Conservation (phyloP, 805 yeast species). For the Ogataea thermomethanolica region DNA sequence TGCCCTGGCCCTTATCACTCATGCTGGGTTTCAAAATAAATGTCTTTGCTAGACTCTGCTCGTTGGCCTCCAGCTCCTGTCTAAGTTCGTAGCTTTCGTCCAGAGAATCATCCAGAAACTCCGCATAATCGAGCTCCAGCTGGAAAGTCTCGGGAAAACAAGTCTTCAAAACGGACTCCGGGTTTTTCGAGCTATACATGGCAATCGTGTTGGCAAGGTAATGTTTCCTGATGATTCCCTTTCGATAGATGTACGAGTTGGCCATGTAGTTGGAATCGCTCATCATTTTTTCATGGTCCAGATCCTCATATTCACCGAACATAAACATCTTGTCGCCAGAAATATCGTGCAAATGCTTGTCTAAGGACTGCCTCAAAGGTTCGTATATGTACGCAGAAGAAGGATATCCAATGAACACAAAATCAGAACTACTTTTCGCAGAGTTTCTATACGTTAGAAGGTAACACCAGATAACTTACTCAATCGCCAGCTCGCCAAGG, state of each 20-base stretch:
- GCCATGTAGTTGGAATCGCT: constrained; percentile 49
- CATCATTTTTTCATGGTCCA: constrained; percentile 67
- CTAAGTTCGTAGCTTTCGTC: constrained; percentile 91
- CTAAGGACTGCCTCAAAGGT: constrained; percentile 40
- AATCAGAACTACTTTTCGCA: constrained; percentile 4
- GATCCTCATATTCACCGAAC: constrained; percentile 85
- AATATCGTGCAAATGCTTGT: constrained; percentile 13
- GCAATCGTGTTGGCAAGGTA: constrained; percentile 82
- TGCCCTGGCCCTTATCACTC: constrained; percentile 98
- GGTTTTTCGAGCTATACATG: constrained; percentile 69
- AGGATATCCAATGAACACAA: constrained; percentile 6
- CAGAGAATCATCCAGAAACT: constrained; percentile 86
- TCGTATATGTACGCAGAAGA: constrained; percentile 37
- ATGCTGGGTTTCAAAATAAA: constrained; percentile 96
- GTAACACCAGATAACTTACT: constrained; percentile 32
- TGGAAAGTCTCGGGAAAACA: constrained; percentile 76
- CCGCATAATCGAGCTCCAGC: constrained; percentile 91
- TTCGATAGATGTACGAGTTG: constrained; percentile 83
- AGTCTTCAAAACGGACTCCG: constrained; percentile 52
- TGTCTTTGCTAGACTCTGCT: constrained; percentile 36
- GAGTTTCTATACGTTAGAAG: constrained; percentile 9
- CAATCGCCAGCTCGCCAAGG: constrained; percentile 54
- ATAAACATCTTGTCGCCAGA: constrained; percentile 50
- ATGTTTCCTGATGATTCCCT: constrained; percentile 88
- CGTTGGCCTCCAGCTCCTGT: constrained; percentile 62